phyloP scores from a whole-genome alignment of 2,329 filamentous ascomycete genomes.

The Sarocladiaceae sp. region DNA sequence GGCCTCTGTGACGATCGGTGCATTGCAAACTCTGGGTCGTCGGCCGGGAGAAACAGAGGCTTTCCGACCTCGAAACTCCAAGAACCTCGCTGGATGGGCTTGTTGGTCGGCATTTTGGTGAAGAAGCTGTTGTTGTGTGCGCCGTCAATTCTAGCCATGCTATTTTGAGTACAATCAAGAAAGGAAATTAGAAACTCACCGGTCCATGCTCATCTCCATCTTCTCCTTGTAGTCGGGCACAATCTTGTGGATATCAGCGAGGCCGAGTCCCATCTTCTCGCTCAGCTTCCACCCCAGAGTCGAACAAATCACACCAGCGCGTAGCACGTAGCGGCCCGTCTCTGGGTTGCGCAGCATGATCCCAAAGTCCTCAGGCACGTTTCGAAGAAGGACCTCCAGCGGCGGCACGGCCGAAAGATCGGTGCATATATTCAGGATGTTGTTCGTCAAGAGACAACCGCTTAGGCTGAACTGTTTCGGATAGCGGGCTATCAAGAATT shows the following conservation, averaged over 20 bases:
- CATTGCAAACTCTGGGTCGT: constrained; percentile 58
- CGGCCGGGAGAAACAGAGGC: constrained; percentile 70
- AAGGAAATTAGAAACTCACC: constrained; percentile 40
- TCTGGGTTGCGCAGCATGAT: constrained; percentile 68
- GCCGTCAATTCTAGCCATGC: too few species aligned
- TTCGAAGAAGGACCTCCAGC: constrained; percentile 66
- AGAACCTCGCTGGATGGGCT: constrained; percentile 77
- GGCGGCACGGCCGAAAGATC: constrained; percentile 60
- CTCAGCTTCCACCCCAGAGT: constrained; percentile 75
- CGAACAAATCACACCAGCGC: constrained; percentile 74
- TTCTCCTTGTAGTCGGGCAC: constrained; percentile 85
- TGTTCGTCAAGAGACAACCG: constrained; percentile 58
- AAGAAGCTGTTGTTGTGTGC: constrained; percentile 58
- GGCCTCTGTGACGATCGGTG: constrained; percentile 55
- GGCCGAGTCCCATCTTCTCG: constrained; percentile 66
- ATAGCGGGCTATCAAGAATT: constrained; percentile 75
- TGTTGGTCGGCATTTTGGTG: constrained; percentile 67
- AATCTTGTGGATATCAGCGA: constrained; percentile 67
- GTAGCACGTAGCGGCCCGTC: constrained; percentile 69
- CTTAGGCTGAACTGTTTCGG: constrained; percentile 67
- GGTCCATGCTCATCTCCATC: constrained; percentile 84
- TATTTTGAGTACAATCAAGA: not conserved
- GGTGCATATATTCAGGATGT: constrained; percentile 59
- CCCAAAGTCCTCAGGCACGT: constrained; percentile 81
- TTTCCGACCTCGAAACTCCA: constrained; percentile 77